Evolutionary conservation across 495 filamentous ascomycete species (phyloP).

Genomic region (Tuber calosporum): DNA sequence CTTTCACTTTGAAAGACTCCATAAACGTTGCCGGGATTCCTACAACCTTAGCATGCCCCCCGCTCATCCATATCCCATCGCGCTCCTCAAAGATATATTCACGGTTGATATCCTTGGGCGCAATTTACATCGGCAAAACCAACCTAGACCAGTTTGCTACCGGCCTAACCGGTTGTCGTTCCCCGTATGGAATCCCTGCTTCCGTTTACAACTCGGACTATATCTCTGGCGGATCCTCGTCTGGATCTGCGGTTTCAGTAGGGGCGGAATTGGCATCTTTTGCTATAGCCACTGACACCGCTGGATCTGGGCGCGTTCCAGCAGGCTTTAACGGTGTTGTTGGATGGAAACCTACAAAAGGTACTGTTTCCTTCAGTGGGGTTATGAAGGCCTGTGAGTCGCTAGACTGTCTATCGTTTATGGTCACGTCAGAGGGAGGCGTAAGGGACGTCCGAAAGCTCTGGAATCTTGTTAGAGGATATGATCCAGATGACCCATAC

Average conservation of each 20-base stretch:
- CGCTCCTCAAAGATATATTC: constrained; percentile 44
- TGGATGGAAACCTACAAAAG: constrained; percentile 63
- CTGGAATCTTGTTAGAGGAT: constrained; percentile 51
- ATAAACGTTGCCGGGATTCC: constrained; percentile 54
- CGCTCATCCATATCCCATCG: constrained; percentile 49
- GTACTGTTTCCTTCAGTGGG: constrained; percentile 53
- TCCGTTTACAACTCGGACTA: constrained; percentile 51
- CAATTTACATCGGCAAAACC: constrained; percentile 58
- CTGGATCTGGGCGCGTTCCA: constrained; percentile 58
- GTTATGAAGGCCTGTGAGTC: constrained; percentile 57
- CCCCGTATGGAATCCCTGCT: constrained; percentile 54
- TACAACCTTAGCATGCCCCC: constrained; percentile 56
- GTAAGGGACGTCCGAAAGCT: constrained; percentile 51
- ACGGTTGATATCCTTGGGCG: constrained; percentile 47
- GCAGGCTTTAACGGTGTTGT: constrained; percentile 58
- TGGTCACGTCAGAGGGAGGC: constrained; percentile 44
- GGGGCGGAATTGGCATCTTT: constrained; percentile 55
- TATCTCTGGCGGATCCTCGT: constrained; percentile 60
- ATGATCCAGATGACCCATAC: constrained; percentile 53
- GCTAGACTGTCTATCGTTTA: constrained; percentile 56
- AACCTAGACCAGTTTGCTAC: constrained; percentile 66
- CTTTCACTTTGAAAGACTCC: constrained; percentile 59
- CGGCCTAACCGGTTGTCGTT: constrained; percentile 56
- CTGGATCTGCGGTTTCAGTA: constrained; percentile 54
- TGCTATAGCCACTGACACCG: constrained; percentile 59